Percentiles rank a stretch among this genome's conserved stretches.
These are phyloP conservation scores for Colletotrichum somersetense DNA, from an alignment of 2,329 filamentous ascomycete genomes.

Conservation along the genomic window DNA sequence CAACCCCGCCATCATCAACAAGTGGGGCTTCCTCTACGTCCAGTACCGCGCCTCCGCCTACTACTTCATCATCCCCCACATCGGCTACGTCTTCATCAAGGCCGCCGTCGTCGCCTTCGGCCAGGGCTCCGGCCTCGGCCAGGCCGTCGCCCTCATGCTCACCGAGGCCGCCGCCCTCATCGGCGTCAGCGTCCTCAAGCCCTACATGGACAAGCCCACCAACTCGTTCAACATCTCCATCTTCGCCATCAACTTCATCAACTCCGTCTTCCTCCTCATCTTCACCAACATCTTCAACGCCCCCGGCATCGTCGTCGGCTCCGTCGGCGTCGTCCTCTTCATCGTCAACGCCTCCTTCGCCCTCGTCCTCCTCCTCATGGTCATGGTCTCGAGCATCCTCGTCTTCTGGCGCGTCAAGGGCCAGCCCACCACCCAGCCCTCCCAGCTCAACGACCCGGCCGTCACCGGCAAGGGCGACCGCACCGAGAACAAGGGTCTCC, in stretches of 20 bases:
- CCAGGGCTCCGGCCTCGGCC: conserved; percentile 77
- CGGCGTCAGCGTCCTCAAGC: conserved; percentile 81
- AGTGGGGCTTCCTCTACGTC: conserved; percentile 98
- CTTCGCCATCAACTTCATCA: conserved; percentile 89
- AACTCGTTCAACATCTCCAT: conserved; percentile 98
- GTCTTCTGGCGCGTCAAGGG: conserved; percentile 90
- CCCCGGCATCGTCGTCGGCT: conserved; percentile 84
- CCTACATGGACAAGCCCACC: conserved; percentile 99
- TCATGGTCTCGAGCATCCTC: conserved; percentile 70
- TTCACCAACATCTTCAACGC: conserved; percentile 90
- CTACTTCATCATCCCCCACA: conserved; percentile 88
- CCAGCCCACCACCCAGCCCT: conserved; percentile 75
- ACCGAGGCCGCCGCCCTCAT: conserved; percentile 86
- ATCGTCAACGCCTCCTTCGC: conserved; percentile 89
- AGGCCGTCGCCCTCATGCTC: conserved; percentile 87
- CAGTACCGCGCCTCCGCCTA: conserved; percentile 96
- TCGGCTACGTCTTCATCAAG: conserved; percentile 86
- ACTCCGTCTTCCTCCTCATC: conserved; percentile 88
- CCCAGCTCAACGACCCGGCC: conserved; percentile 89
- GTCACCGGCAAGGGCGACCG: conserved; percentile 88
- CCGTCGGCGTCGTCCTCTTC: conserved; percentile 92
- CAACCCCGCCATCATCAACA: conserved; percentile 91
- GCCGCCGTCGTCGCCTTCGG: conserved; percentile 87
- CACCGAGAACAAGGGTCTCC: conserved; percentile 54
- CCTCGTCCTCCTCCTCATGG: conserved; percentile 84